Conservation (phyloP, 768 basidiomycete genomes). For the Lentinula sp. region DNA sequence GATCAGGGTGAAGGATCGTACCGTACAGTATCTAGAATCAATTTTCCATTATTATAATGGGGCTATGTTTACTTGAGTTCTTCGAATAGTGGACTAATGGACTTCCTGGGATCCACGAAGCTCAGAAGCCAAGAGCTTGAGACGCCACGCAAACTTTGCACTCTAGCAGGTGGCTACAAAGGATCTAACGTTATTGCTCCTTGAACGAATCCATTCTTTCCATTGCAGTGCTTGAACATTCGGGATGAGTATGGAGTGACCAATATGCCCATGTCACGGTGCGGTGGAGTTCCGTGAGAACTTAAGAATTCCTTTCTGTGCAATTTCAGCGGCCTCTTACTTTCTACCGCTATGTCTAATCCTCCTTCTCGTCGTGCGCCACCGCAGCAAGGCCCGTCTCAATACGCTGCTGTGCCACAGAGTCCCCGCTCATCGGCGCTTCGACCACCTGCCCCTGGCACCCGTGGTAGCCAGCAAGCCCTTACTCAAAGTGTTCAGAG, state of each 20-base stretch:
- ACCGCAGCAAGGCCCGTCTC: slow-evolving; percentile 38
- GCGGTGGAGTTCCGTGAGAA: background rate
- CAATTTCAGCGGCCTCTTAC: background rate
- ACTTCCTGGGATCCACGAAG: no score
- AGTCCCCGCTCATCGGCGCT: slow-evolving; percentile 14
- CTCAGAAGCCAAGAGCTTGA: background rate
- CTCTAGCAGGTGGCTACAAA: background rate
- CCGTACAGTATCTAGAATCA: no score
- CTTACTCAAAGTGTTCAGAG: slow-evolving; percentile 77
- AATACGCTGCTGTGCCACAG: slow-evolving; percentile 65
- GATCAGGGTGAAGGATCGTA: no score
- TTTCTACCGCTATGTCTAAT: slow-evolving; percentile 21
- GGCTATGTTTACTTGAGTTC: no score
- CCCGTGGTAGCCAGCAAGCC: slow-evolving; percentile 25
- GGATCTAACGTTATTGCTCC: background rate
- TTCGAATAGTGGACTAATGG: no score
- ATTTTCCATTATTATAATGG: no score
- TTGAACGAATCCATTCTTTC: background rate
- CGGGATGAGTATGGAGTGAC: background rate
- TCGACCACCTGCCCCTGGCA: slow-evolving; percentile 18
- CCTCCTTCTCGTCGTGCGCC: slow-evolving; percentile 31
- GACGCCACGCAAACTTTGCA: background rate
- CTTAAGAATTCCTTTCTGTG: background rate
- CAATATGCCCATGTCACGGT: background rate
- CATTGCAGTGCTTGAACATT: background rate